Percentiles rank a stretch among this genome's conserved stretches.
Evolutionary conservation across 2,329 filamentous ascomycete genomes (phyloP).

Genomic region (Cladobotryum protrusum): DNA sequence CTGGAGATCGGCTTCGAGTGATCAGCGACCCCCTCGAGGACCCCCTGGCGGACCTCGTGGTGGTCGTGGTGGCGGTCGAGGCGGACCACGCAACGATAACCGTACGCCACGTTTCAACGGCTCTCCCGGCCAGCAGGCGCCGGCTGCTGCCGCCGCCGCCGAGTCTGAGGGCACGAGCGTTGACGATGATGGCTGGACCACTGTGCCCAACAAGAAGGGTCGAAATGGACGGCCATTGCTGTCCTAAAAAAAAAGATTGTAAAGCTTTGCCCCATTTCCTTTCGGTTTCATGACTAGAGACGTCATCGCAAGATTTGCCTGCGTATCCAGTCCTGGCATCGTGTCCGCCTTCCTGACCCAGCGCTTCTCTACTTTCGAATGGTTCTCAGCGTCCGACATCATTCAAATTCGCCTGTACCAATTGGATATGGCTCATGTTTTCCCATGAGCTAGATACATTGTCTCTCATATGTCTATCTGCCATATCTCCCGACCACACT

Average conservation of each 20-base stretch:
- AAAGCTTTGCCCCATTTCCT: slow-evolving; percentile 30
- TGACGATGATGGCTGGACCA: slow-evolving; percentile 61
- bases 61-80: slow-evolving; percentile 37
- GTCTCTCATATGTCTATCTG: not conserved
- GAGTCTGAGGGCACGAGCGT: slow-evolving; percentile 30
- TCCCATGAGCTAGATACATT: not conserved
- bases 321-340: slow-evolving; percentile 15
- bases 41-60: slow-evolving; percentile 35
- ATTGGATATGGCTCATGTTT: slow-evolving; percentile 11
- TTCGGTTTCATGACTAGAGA: slow-evolving; percentile 31
- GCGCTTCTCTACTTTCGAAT: slow-evolving; percentile 3
- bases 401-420: slow-evolving; percentile 6
- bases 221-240: slow-evolving; percentile 27
- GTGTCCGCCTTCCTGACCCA: slow-evolving; percentile 9
- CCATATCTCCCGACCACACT: not conserved
- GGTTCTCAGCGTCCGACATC: slow-evolving; percentile 2
- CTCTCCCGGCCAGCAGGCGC: slow-evolving; percentile 30
- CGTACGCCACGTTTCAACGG: slow-evolving; percentile 46
- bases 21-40: slow-evolving; percentile 43
- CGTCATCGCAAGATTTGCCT: slow-evolving; percentile 25
- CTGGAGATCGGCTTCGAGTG: slow-evolving; percentile 51
- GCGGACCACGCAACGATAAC: slow-evolving; percentile 38
- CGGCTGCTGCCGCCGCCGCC: slow-evolving; percentile 25
- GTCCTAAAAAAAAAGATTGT: slow-evolving; percentile 27
- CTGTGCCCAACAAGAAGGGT: slow-evolving; percentile 37